phyloP scores from a whole-genome alignment of 768 basidiomycete genomes.

The Boletus subcaerulescens region DNA sequence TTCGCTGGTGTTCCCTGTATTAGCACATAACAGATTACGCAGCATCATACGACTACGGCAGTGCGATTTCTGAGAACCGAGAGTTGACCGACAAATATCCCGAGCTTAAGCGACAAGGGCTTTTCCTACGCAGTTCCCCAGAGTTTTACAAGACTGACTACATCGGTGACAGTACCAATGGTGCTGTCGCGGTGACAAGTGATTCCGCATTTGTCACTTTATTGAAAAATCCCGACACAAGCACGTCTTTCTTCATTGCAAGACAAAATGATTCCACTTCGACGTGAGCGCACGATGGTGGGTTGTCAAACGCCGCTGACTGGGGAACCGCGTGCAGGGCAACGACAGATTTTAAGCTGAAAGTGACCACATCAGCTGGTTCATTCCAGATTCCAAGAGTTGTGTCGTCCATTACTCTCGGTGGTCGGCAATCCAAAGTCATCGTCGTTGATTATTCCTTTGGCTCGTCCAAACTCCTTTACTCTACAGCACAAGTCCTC shows the following conservation, averaged over 20 bases:
- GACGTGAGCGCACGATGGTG: slow-evolving; percentile 41
- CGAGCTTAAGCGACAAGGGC: slow-evolving; percentile 73
- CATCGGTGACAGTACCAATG: slow-evolving; percentile 59
- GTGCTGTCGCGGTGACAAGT: slow-evolving; percentile 41
- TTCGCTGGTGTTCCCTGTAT: not conserved
- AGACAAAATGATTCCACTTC: slow-evolving; percentile 68
- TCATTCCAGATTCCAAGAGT: slow-evolving; percentile 55
- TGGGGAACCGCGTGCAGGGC: not conserved
- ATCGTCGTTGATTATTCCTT: slow-evolving; percentile 71
- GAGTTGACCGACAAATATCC: slow-evolving; percentile 64
- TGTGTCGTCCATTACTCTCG: slow-evolving; percentile 51
- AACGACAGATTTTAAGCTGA: slow-evolving; percentile 55
- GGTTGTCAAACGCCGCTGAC: not conserved
- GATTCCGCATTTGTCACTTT: slow-evolving; percentile 55
- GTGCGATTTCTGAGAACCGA: slow-evolving; percentile 65
- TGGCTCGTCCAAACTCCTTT: slow-evolving; percentile 58
- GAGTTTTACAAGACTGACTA: slow-evolving; percentile 80
- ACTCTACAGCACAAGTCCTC: slow-evolving; percentile 73
- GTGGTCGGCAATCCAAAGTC: slow-evolving; percentile 72
- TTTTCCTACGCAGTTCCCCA: slow-evolving; percentile 76
- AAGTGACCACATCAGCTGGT: slow-evolving; percentile 52
- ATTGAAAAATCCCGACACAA: slow-evolving; percentile 65
- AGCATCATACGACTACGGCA: slow-evolving; percentile 80
- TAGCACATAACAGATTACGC: not conserved
- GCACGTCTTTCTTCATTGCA: slow-evolving; percentile 64